Evolutionary conservation across 2,329 filamentous ascomycete species (phyloP).

Genomic region (Phaeosphaeriaceae sp.): DNA sequence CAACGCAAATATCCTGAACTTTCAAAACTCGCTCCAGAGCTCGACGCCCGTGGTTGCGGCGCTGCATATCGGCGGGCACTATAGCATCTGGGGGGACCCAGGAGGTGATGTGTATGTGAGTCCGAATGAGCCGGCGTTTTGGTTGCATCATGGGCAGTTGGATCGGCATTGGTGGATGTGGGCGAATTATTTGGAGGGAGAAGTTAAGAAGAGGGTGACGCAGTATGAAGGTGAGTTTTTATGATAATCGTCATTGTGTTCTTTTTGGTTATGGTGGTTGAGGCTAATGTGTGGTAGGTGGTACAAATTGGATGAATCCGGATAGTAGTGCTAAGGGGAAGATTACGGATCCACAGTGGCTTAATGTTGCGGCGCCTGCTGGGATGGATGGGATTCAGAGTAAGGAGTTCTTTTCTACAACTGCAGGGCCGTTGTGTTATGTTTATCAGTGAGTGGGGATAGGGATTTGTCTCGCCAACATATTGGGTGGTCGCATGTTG

Average conservation of each 20-base stretch:
- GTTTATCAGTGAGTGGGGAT: constrained; percentile 31
- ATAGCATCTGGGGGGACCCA: constrained; percentile 51
- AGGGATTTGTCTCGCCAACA: too few species aligned
- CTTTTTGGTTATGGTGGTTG: too few species aligned
- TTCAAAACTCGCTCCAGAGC: constrained; percentile 35
- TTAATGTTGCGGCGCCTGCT: constrained; percentile 30
- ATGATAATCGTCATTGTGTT: too few species aligned
- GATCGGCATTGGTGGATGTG: constrained; percentile 59
- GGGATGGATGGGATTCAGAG: constrained; percentile 30
- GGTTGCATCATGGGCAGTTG: constrained; percentile 56
- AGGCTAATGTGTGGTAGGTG: constrained; percentile 20
- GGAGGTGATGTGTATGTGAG: constrained; percentile 56
- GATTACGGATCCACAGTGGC: constrained; percentile 36
- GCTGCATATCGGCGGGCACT: constrained; percentile 56
- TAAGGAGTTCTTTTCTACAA: constrained; percentile 38
- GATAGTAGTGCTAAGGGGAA: constrained; percentile 50
- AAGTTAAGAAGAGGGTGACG: constrained; percentile 32
- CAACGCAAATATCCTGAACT: constrained; percentile 27
- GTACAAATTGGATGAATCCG: constrained; percentile 53
- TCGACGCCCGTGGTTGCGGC: constrained; percentile 14
- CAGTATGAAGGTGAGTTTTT: constrained; percentile 45
- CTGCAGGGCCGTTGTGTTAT: constrained; percentile 42
- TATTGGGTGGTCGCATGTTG: too few species aligned
- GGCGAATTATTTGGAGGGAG: constrained; percentile 49
- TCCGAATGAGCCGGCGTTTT: constrained; percentile 56